Base-by-base conservation (phyloP, 225 moss, liverwort and hornwort genomes). In the Neckera pumila region DNA sequence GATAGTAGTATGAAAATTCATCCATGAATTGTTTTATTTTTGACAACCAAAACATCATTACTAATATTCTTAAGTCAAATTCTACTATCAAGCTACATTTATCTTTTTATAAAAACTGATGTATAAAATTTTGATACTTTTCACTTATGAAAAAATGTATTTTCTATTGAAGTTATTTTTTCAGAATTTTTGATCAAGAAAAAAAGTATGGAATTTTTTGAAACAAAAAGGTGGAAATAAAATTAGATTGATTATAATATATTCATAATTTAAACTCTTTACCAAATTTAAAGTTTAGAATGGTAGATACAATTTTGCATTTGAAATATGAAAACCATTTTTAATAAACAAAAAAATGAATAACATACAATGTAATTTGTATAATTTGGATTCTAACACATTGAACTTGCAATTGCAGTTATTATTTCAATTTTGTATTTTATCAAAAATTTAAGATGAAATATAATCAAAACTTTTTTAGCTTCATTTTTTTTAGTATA, bases 131-230 rank as follows among this genome's bases (percentile, higher is more conserved):
- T 38, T 7, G 25, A 25, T 70, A 40, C 25, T 14, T n/a, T 40
- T 70, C 8, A 40, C 25, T 70, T 40, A 4, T 4, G 0, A 13
- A 13, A 69, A 25, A 7, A 12, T 12, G 0, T 0, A 23, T 6
- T 69, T 13, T 11, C 7, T 11, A 21, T 6, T 66, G n/a, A 36
- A n/a, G 1, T n/a, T n/a, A 1, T 6, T n/a, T n/a, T 66, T n/a
- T 21, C 7, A 67, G 1, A n/a, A 12, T 7, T 25, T 23, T 38
- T 70, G 12, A 70, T 40, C 7, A 14, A 23, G 4, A 10, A 63
- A 69, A 23, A 69, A 69, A 69, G 4, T 40, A 13, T 69, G 6
- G 2, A 6, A 21, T 10, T 6, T 38, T 67, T 7, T 20, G 0
- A 38, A 12, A 22, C 6, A 11, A n/a, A n/a, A n/a, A n/a, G 0